phyloP scores from a whole-genome alignment of 1,139 yeast species.

The Lodderomyces jiufengensis region DNA sequence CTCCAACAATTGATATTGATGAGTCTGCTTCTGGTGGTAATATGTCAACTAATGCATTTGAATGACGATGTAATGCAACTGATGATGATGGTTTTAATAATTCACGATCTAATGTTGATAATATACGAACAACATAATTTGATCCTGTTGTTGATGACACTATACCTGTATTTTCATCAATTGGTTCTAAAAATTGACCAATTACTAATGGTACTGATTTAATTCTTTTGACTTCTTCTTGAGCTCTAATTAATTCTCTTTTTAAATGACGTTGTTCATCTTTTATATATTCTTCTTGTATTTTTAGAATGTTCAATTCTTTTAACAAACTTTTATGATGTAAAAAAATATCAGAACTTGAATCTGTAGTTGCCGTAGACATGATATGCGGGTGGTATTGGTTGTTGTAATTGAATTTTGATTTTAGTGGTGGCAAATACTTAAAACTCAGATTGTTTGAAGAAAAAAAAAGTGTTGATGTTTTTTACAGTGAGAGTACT shows the following conservation, averaged over 20 bases:
- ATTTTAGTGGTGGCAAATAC: conserved; percentile 6
- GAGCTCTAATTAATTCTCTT: conserved; percentile 92
- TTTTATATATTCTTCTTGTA: conserved; percentile 95
- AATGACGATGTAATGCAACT: conserved; percentile 96
- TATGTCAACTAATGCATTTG: conserved; percentile 94
- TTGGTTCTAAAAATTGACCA: conserved; percentile 97
- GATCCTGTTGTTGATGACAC: conserved; percentile 98
- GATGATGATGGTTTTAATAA: conserved; percentile 90
- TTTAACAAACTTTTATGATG: conserved; percentile 84
- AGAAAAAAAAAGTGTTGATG: too few relatives aligned
- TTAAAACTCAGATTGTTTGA: too few relatives aligned
- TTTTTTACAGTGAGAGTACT: too few relatives aligned
- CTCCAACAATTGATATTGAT: conserved; percentile 90
- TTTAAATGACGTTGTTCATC: conserved; percentile 97
- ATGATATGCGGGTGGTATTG: conserved; percentile 11
- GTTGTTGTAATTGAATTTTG: background rate
- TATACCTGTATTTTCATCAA: conserved; percentile 94
- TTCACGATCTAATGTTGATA: conserved; percentile 93
- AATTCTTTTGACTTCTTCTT: conserved; percentile 96
- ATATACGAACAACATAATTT: conserved; percentile 90
- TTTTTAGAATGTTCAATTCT: conserved; percentile 73
- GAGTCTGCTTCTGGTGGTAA: conserved; percentile 99
- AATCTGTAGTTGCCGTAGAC: conserved; percentile 15
- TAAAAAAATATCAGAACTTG: conserved; percentile 63
- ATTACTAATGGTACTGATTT: conserved; percentile 97